Evolutionary conservation across 2,329 filamentous ascomycete species (phyloP), one percentile per base, ranked within the genome.

Genomic region (Pleomassaria siparia): DNA sequence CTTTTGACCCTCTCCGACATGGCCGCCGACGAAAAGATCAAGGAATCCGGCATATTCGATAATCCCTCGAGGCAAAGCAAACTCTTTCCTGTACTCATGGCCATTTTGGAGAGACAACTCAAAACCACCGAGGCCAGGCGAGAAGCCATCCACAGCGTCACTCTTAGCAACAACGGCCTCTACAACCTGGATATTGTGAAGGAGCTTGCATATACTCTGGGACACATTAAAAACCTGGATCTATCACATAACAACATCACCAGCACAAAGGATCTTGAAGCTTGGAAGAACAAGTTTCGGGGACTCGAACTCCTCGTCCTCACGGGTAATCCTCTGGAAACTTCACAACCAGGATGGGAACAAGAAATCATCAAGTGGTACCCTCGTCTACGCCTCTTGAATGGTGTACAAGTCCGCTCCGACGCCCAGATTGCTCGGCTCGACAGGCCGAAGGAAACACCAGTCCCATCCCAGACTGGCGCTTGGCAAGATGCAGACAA

Each of bases 71-170:
- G 85, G 1, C 84, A 88, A 37, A 82, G 87, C 54, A 99, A 96
- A 69, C 88, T 96, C 53, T 96, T 97, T 73, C 89, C 88, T 43
- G 92, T 89, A 1, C 78, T 97, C 52, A 95, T 97, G 88, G 84
- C 83, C 49, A 85, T 96, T 39, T 91, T 89, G 67, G 85, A 95
- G 44, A 76, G 83, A 51, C 80, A 87, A 15, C 95, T 96, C 74
- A 85, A 86, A 56, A 85, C 81, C 2, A 66, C 80, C 11, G 78
- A 86, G 50, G 85, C 87, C 41, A 91, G 91, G 69, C 81, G 84
- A 41, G 86, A 91, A 39, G 86, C 87, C 4, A 86, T 99, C 40
- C 77, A 86, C 54, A 92, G 89, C 63, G 86, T 97, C 60, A 89
- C 86, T 29, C 80, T 99, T 11, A 85, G 87, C 15, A 83, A 84